phyloP scores from a whole-genome alignment of 352 stramenopile genomes.

The Globisporangium yorkense region DNA sequence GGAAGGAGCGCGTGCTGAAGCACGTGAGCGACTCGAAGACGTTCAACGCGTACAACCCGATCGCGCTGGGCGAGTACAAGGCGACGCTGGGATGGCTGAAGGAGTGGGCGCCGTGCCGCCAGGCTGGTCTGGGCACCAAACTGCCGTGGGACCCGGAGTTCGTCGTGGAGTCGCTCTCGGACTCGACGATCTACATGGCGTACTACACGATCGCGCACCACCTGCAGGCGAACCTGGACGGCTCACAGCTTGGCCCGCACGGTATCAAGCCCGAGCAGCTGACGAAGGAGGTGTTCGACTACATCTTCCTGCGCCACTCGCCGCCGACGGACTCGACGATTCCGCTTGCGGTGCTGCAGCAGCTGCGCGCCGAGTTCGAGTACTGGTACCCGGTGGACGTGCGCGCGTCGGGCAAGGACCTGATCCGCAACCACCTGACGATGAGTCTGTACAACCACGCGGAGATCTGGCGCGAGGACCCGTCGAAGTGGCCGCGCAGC shows the following conservation, averaged over 20 bases:
- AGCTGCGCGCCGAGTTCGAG: constrained; percentile 96
- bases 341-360: constrained; percentile 83
- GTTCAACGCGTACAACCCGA: constrained; percentile 95
- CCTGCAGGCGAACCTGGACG: constrained; percentile 95
- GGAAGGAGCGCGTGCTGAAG: constrained; percentile 93
- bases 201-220: constrained; percentile 99
- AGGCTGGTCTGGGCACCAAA: constrained; percentile 95
- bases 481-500: constrained; percentile 94
- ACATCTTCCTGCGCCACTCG: constrained; percentile 95
- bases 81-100: constrained; percentile 98
- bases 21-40: constrained; percentile 91
- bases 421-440: constrained; percentile 99
- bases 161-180: constrained; percentile 99
- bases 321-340: constrained; percentile 86
- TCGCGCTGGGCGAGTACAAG: constrained; percentile 94
- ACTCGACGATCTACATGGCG: constrained; percentile 99
- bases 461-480: constrained; percentile 98
- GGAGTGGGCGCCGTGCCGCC: constrained; percentile 98
- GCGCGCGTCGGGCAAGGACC: constrained; percentile 93
- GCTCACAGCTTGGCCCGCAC: constrained; percentile 83
- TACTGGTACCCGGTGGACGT: constrained; percentile 99
- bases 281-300: constrained; percentile 98
- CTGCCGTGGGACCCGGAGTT: constrained; percentile 98
- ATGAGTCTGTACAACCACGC: constrained; percentile 99
- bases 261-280: constrained; percentile 80